A percentile compares a stretch with the other conserved stretches of the same genome.
These are phyloP conservation scores for Ceratobasidium theobromae DNA, from an alignment of 1,284 basidiomycete genomes.

Conservation along the genomic window DNA sequence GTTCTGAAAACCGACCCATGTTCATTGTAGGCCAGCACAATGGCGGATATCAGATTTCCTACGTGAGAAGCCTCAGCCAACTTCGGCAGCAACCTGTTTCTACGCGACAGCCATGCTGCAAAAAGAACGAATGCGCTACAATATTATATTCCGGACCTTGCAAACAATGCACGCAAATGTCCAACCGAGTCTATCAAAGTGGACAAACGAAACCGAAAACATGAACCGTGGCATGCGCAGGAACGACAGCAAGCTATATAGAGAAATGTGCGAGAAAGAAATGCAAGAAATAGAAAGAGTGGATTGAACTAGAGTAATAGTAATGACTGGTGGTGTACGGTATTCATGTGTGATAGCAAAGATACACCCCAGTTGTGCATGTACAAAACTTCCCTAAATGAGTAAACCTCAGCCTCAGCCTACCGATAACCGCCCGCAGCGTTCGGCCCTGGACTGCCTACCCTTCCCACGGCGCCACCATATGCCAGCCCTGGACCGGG, in stretches of 20 bases:
- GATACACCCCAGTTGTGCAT: constrained; percentile 8
- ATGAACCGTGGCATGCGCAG: background rate
- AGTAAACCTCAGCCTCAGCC: background rate
- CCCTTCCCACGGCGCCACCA: constrained; percentile 9
- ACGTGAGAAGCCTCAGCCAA: too few species aligned
- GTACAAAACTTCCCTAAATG: background rate
- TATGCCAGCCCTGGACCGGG: constrained; percentile 47
- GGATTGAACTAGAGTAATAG: background rate
- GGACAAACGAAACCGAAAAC: background rate
- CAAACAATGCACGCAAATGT: constrained; percentile 2
- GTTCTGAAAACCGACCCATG: too few species aligned
- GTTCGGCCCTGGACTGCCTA: constrained; percentile 34
- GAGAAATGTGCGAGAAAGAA: background rate
- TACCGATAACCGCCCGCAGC: constrained; percentile 26
- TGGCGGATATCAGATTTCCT: too few species aligned
- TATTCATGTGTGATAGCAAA: constrained; percentile 8
- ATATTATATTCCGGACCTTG: constrained; percentile 20
- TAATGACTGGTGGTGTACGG: constrained; percentile 20
- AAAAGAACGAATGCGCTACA: background rate
- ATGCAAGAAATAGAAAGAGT: background rate
- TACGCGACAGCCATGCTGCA: too few species aligned
- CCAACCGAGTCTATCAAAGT: constrained; percentile 6
- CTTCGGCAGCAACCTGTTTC: too few species aligned
- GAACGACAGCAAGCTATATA: background rate
- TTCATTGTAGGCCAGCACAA: too few species aligned